Percentiles rank a stretch among this genome's conserved stretches.
Conservation (phyloP, 1,284 basidiomycete genomes). For the Stereum hirsutum region DNA sequence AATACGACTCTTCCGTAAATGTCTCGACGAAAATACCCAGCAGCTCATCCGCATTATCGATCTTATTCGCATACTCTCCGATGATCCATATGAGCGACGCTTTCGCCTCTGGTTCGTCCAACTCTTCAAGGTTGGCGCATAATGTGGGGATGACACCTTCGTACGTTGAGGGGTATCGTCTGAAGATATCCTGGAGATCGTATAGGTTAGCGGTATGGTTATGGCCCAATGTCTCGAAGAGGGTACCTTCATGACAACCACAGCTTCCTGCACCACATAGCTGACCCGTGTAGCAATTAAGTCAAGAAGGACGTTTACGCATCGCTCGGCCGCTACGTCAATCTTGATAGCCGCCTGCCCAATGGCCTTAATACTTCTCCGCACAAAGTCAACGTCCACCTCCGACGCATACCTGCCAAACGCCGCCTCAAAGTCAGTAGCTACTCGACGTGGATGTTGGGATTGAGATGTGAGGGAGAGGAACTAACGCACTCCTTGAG, state of each 20-base stretch:
- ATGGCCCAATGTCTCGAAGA: too few relatives aligned
- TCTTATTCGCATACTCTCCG: constrained; percentile 95
- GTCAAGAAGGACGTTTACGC: constrained; percentile 88
- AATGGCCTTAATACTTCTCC: constrained; percentile 90
- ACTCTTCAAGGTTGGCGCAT: constrained; percentile 90
- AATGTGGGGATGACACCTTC: constrained; percentile 95
- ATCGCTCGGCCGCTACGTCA: constrained; percentile 85
- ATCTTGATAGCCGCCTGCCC: constrained; percentile 97
- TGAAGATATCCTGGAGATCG: constrained; percentile 98
- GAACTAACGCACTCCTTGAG: constrained; percentile 72
- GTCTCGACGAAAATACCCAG: constrained; percentile 85
- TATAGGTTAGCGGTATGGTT: not conserved
- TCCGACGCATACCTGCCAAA: constrained; percentile 89
- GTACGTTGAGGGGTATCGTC: constrained; percentile 95
- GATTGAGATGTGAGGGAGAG: not conserved
- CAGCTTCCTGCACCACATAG: constrained; percentile 97
- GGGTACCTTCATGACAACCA: constrained; percentile 93
- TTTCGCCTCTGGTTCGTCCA: constrained; percentile 98
- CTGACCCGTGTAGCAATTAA: constrained; percentile 89
- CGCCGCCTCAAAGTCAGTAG: constrained; percentile 1
- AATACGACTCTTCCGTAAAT: constrained; percentile 90
- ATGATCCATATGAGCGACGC: constrained; percentile 98
- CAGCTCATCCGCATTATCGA: constrained; percentile 93
- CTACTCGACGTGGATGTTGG: not conserved
- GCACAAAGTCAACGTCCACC: constrained; percentile 97